phyloP scores from a whole-genome alignment of 352 stramenopile genomes.

The Phytophthora constricta region DNA sequence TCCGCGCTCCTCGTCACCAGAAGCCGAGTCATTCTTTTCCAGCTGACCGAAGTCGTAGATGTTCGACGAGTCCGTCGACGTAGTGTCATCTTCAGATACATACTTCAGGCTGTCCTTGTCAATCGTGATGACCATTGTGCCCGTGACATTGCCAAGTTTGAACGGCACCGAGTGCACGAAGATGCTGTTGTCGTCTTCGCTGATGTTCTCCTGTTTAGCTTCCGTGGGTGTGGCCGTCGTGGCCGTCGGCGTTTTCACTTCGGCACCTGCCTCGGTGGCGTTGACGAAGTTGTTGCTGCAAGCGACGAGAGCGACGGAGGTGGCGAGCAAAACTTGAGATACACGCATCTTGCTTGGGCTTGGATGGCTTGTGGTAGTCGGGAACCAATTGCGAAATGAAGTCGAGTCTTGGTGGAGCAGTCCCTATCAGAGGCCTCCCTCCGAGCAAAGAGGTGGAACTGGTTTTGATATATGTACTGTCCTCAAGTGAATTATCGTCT shows the following conservation, averaged over 20 bases:
- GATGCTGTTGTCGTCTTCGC: background rate
- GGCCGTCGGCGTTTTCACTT: background rate
- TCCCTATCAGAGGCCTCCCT: no score
- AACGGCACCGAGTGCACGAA: slow-evolving; percentile 3
- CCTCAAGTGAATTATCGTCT: background rate
- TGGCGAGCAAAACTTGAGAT: background rate
- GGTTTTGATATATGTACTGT: background rate
- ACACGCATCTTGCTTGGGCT: background rate
- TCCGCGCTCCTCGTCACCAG: background rate
- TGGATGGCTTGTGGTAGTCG: background rate
- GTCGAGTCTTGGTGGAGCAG: no score
- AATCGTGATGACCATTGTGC: slow-evolving; percentile 2
- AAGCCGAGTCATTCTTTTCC: background rate
- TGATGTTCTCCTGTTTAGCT: background rate
- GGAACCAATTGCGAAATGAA: background rate
- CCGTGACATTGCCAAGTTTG: background rate
- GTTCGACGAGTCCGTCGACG: background rate
- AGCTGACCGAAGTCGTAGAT: background rate
- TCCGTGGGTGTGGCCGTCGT: background rate
- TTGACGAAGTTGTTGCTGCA: background rate
- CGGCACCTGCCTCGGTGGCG: background rate
- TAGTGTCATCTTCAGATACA: background rate
- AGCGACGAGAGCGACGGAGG: background rate
- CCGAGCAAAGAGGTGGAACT: no score
- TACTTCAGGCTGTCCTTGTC: slow-evolving; percentile 1